Evolutionary conservation across 73 alveolate species (phyloP), one percentile per base, ranked within the genome.

Genomic region (Paramecium bursaria): DNA sequence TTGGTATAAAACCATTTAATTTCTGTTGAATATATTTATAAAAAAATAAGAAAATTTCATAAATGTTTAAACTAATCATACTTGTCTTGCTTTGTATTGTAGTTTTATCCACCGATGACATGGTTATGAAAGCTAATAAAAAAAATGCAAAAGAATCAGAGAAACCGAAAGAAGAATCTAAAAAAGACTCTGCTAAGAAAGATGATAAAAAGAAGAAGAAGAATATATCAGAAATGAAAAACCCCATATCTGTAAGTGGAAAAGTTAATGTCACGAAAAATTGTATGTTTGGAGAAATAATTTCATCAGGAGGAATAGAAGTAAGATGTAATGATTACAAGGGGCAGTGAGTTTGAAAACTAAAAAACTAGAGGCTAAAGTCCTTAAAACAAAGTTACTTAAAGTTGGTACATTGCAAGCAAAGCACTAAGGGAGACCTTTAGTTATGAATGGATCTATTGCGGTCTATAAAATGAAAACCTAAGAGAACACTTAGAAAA

Each of bases 271-370:
- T 47, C 5, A 42, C 46, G 33, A 67, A 67, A 44, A 67, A 67
- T 19, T 67, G 57, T n/a, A 67, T 67, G 60, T 67, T 67, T 42
- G 82, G 82, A 9, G 82, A 67, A 67, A 67, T 67, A 11, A 31
- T 67, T 11, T 11, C 50, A 25, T 39, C 33, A 67, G 80, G 57
- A 67, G 82, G 82, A 67, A 35, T 67, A 19, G 82, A 67, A 67
- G 82, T 67, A 67, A 3, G 19, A 1, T 21, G 14, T 4, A 2
- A 42, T 39, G 30, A 9, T 23, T 4, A 14, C 15, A 9, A 9
- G 6, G 44, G 82, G 82, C 82, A 39, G 44, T 39, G 27, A 67
- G 22, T 42, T 42, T 35, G 22, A 33, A 67, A 15, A 67, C 60
- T 17, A 67, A 67, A 42, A 67, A 67, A 67, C 35, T 67, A 4